Conservation (phyloP, 202 grass and related monocot genomes). For the Musa balbisiana region DNA sequence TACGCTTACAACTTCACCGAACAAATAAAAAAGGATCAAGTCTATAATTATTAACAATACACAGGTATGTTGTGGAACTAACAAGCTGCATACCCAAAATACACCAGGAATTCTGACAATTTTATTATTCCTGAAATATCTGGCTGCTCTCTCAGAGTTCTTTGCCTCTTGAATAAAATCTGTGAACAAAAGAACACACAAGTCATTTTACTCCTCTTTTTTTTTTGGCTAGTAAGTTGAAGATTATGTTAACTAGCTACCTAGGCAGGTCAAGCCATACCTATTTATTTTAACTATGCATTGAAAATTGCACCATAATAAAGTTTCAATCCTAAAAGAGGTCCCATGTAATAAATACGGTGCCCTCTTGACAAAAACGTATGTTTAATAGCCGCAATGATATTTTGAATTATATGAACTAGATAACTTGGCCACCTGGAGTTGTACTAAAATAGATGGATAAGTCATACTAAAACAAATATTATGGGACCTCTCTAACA, state of each 20-base stretch:
- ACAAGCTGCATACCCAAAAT: slow-evolving; percentile 50
- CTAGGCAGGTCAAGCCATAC: neutral
- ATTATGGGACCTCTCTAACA: too few relatives aligned
- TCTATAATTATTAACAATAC: neutral
- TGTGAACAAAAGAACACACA: slow-evolving; percentile 29
- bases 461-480: too few relatives aligned
- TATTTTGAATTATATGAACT: too few relatives aligned
- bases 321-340: too few relatives aligned
- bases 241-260: neutral
- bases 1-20: neutral
- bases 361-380: too few relatives aligned
- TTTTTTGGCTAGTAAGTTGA: neutral
- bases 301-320: too few relatives aligned
- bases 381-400: too few relatives aligned
- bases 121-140: slow-evolving; percentile 64
- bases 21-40: neutral
- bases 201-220: neutral
- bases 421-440: too few relatives aligned
- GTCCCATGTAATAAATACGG: too few relatives aligned
- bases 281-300: too few relatives aligned
- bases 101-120: slow-evolving; percentile 67
- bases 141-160: slow-evolving; percentile 80
- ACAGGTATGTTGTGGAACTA: neutral
- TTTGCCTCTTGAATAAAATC: slow-evolving; percentile 83
- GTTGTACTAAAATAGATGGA: too few relatives aligned